Percentiles rank a stretch among this genome's conserved stretches.
Conservation (phyloP, 2,329 filamentous ascomycete species). For the Shiraia sp. region DNA sequence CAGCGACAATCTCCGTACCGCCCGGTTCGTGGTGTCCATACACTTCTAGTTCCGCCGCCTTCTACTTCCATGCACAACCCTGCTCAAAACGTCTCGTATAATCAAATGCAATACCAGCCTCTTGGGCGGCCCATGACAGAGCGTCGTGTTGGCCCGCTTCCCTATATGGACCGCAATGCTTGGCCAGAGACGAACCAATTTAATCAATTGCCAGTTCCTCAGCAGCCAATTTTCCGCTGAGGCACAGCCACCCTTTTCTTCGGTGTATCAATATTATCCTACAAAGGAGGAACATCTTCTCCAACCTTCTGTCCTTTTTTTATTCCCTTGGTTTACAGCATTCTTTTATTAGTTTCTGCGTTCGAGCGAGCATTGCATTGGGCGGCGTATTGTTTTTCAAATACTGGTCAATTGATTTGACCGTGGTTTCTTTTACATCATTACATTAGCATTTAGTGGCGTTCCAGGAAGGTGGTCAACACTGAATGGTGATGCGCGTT, state of each 20-base stretch:
- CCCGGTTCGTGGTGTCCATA: conserved; percentile 86
- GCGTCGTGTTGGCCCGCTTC: conserved; percentile 49
- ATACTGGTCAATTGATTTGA: conserved; percentile 17
- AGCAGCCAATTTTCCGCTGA: conserved; percentile 43
- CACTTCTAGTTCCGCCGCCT: conserved; percentile 85
- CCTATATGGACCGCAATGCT: conserved; percentile 47
- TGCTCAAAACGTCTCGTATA: conserved; percentile 47
- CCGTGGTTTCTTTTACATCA: conserved; percentile 13
- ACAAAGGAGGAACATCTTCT: neutral
- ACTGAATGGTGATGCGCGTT: neutral
- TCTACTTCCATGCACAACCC: conserved; percentile 71
- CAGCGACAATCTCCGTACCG: conserved; percentile 92
- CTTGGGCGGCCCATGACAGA: conserved; percentile 52
- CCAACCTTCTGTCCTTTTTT: conserved; percentile 4
- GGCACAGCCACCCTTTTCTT: conserved; percentile 11
- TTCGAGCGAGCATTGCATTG: conserved; percentile 45
- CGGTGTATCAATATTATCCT: conserved; percentile 11
- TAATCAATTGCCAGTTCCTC: conserved; percentile 44
- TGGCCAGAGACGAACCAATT: conserved; percentile 45
- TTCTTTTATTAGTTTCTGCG: conserved; percentile 34
- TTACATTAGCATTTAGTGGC: conserved; percentile 25
- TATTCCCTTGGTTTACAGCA: conserved; percentile 11
- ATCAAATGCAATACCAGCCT: conserved; percentile 58
- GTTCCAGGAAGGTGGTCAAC: conserved; percentile 14
- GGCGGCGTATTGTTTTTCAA: conserved; percentile 20